Base-by-base conservation (phyloP, 164 flowering plant genomes). In the Malania oleifera region DNA sequence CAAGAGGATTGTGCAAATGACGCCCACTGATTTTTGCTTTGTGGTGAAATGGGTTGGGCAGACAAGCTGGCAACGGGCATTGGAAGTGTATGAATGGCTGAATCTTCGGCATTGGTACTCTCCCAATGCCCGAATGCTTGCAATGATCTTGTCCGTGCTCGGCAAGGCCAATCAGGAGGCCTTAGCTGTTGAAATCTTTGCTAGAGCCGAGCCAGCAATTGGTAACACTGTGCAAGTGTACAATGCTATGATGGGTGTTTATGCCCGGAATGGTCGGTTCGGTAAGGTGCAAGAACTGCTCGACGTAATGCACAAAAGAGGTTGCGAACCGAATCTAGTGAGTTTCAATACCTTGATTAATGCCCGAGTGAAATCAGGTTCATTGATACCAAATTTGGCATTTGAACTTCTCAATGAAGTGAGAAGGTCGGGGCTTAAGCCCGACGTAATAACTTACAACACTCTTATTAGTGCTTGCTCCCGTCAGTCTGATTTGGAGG, bases 181-280 rank as follows among this genome's bases (percentile, higher is more conserved):
- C 1, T 57, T 88, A 47, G 99, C 97, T 2, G 82, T 76, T 31
- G 96, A 90, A 62, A 77, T 90, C 1, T 93, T 86, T 53, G 53
- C 44, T 0, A 54, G 95, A 57, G 82, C 79, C 0, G 93, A 88
- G 73, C 56, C 75, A 5, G 63, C 64, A 2, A 62, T 69, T 20
- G 87, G 73, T 15, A 54, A 79, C 57, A 81, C 83, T 0, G 91
- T 90, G 11, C 93, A 90, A 56, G 97, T 93, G 2, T 90, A 85
- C 52, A 93, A 90, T 73, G 87, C 99, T 0, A 86, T 90, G 91
- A 93, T 93, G 99, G 97, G 92, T 18, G 95, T 90, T 28, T 86
- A 90, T 68, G 91, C 96, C 0, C 68, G 95, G 66, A 82, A 62
- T 64, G 99, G 96, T 23, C 67, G 73, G 65, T 90, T 88, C 54